Percentiles rank a stretch among this genome's conserved stretches.
Evolutionary conservation across 2,329 filamentous ascomycete species (phyloP).

Genomic region (Acephala macrosclerotiorum): DNA sequence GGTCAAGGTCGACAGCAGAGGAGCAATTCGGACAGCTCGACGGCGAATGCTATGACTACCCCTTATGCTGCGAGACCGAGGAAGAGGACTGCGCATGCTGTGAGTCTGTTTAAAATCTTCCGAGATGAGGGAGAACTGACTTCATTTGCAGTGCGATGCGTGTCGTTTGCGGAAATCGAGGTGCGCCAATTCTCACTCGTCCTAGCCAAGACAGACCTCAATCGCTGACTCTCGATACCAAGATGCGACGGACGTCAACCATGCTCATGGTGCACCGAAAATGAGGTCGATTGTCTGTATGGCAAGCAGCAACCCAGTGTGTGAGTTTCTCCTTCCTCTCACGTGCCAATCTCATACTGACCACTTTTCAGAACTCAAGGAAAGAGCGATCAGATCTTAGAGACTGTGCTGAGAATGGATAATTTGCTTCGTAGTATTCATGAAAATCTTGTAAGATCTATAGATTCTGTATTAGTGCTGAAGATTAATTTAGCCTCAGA

Average conservation of each 20-base stretch:
- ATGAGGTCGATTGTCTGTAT: conserved; percentile 34
- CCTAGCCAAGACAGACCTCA: not conserved
- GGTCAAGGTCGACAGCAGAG: conserved; percentile 25
- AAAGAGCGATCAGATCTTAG: conserved; percentile 59
- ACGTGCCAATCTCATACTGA: not conserved
- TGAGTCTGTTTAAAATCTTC: conserved; percentile 4
- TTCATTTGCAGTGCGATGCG: conserved; percentile 26
- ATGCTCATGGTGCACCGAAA: conserved; percentile 34
- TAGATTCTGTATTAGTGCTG: no score
- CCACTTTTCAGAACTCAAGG: conserved; percentile 47
- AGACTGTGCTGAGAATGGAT: conserved; percentile 57
- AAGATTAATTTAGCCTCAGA: conserved; percentile 13
- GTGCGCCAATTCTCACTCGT: conserved; percentile 7
- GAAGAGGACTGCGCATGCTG: conserved; percentile 35
- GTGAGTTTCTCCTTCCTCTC: not conserved
- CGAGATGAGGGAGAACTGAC: not conserved
- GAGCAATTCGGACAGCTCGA: conserved; percentile 33
- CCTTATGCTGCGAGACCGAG: conserved; percentile 29
- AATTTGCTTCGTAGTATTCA: conserved; percentile 46
- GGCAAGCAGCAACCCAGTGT: conserved; percentile 26
- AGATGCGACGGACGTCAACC: conserved; percentile 34
- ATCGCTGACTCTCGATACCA: not conserved
- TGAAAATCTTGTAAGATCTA: conserved; percentile 28
- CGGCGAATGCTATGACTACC: conserved; percentile 24
- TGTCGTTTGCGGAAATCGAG: conserved; percentile 31